Evolutionary conservation across 441 rosid species (phyloP).

Genomic region (Bruguiera hainesii): DNA sequence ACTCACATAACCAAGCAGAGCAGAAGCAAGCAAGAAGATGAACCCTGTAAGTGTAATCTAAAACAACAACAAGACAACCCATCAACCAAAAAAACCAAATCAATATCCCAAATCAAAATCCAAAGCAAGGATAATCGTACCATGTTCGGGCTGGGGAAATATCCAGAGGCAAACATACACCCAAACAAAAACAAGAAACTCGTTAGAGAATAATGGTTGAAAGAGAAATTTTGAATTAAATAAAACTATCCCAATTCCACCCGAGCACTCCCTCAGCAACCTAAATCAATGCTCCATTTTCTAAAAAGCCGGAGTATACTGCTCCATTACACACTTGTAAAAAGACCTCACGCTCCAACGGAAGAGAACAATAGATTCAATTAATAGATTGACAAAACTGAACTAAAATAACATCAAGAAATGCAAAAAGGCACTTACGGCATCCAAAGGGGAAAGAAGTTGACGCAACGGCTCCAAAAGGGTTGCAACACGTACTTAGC

Average conservation of each 20-base stretch:
- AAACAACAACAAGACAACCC: slow-evolving; percentile 18
- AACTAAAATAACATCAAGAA: neutral
- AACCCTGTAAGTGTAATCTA: slow-evolving; percentile 95
- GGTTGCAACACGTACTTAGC: slow-evolving; percentile 94
- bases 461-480: slow-evolving; percentile 83
- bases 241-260: too few relatives aligned
- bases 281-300: too few relatives aligned
- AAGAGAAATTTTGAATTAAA: too few relatives aligned
- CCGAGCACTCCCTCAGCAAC: too few relatives aligned
- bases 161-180: slow-evolving; percentile 22
- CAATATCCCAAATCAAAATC: neutral
- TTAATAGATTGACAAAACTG: neutral
- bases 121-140: slow-evolving; percentile 31
- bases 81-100: slow-evolving; percentile 2
- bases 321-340: too few relatives aligned
- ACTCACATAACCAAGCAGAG: slow-evolving; percentile 90
- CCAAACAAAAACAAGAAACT: neutral
- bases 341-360: too few relatives aligned
- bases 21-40: slow-evolving; percentile 76
- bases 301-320: too few relatives aligned
- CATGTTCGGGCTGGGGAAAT: slow-evolving; percentile 80
- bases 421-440: slow-evolving; percentile 51
- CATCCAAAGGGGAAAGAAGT: slow-evolving; percentile 97
- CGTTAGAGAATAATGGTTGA: neutral
- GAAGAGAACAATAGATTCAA: too few relatives aligned